A percentile compares a stretch with the other conserved stretches of the same genome.
Conservation (phyloP, 2,329 filamentous ascomycete species). For the Ceratocystis lukuohia region DNA sequence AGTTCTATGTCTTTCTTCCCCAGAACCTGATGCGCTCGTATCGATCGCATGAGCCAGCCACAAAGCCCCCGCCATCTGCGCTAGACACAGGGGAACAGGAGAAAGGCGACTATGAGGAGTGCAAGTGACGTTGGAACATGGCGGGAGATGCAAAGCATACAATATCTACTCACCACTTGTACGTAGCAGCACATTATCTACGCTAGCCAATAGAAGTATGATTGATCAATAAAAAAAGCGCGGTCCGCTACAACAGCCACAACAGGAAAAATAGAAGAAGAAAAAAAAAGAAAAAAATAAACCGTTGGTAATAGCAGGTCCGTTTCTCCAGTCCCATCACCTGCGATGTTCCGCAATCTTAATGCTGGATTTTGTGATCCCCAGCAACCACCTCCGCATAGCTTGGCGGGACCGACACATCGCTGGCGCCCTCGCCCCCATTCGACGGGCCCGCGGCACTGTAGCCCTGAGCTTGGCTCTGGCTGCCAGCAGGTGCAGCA, state of each 20-base stretch:
- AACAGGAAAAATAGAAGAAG: not conserved
- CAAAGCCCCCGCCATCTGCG: constrained; percentile 35
- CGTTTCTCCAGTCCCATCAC: too few species aligned
- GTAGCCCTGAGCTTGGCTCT: constrained; percentile 26
- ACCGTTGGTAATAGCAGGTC: too few species aligned
- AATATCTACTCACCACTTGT: too few species aligned
- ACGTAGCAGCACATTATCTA: not conserved
- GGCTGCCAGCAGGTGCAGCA: constrained; percentile 20
- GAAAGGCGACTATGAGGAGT: not conserved
- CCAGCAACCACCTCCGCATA: constrained; percentile 84
- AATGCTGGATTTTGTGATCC: constrained; percentile 73
- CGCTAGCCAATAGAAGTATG: not conserved
- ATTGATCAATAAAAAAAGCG: not conserved
- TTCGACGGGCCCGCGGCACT: constrained; percentile 29
- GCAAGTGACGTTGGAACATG: not conserved
- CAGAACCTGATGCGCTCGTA: constrained; percentile 57
- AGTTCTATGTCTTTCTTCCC: constrained; percentile 50
- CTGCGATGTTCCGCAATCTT: not conserved
- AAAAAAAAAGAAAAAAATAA: too few species aligned
- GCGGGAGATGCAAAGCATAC: too few species aligned
- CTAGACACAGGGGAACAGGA: constrained; percentile 8
- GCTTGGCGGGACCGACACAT: constrained; percentile 54
- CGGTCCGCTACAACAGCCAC: not conserved
- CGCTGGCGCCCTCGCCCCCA: constrained; percentile 30
- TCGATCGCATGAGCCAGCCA: constrained; percentile 40